phyloP scores from a whole-genome alignment of 345 rosid genomes.

The Raphanus sativus region DNA sequence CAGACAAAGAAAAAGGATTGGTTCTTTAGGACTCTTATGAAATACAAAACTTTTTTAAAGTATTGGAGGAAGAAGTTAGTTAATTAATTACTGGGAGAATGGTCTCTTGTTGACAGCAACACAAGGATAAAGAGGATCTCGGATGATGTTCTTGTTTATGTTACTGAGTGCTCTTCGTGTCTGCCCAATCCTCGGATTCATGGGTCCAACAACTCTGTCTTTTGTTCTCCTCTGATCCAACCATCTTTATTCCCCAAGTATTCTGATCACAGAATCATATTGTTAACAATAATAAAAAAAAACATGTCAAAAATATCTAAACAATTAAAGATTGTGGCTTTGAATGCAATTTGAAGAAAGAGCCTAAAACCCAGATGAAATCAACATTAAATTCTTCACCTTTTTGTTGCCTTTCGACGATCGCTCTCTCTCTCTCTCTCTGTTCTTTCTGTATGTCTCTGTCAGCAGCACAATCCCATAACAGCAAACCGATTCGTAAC shows the following conservation, averaged over 20 bases:
- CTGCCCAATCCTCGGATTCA: slow-evolving; percentile 59
- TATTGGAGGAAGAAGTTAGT: slow-evolving; percentile 12
- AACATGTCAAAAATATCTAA: no score
- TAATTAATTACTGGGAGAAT: slow-evolving; percentile 48
- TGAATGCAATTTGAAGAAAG: no score
- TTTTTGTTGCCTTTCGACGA: slow-evolving; percentile 7
- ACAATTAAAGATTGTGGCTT: slow-evolving; percentile 12
- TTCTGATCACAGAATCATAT: no score
- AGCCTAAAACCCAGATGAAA: slow-evolving; percentile 37
- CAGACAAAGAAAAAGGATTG: background rate
- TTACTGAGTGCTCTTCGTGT: slow-evolving; percentile 72
- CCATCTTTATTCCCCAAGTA: slow-evolving; percentile 43
- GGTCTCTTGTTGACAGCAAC: slow-evolving; percentile 61
- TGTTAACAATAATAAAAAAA: no score
- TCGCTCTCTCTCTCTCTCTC: background rate
- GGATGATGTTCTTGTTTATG: slow-evolving; percentile 64
- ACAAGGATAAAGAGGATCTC: slow-evolving; percentile 63
- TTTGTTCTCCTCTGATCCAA: slow-evolving; percentile 80
- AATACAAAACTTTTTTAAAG: background rate
- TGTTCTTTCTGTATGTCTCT: no score
- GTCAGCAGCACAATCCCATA: slow-evolving; percentile 39
- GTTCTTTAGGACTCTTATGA: slow-evolving; percentile 43
- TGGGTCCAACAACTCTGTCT: slow-evolving; percentile 60
- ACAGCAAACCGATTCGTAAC: slow-evolving; percentile 3
- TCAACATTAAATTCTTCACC: slow-evolving; percentile 19